Percentiles rank a stretch among this genome's conserved stretches.
Evolutionary conservation across 129 eudicot species (phyloP).

Genomic region (Lactuca saligna): DNA sequence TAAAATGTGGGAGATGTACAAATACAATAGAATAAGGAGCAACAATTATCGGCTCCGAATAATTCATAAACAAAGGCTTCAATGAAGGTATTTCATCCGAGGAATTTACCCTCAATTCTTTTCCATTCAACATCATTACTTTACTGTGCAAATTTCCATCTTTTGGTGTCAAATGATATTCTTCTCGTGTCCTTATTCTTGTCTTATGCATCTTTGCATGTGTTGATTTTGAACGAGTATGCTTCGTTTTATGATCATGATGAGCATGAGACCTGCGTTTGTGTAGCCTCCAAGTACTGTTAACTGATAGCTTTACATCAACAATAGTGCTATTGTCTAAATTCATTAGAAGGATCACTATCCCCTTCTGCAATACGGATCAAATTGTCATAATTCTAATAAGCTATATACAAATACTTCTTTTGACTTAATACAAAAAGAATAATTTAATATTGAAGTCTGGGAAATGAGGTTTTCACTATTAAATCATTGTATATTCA

Average conservation of each 20-base stretch:
- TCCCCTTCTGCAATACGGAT: constrained; percentile 55
- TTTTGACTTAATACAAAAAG: background rate
- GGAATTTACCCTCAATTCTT: constrained; percentile 43
- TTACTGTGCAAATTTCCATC: constrained; percentile 77
- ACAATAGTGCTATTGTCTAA: constrained; percentile 51
- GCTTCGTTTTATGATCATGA: constrained; percentile 34
- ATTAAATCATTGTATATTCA: too few species aligned
- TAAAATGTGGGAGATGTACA: constrained; percentile 53
- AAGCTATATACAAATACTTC: background rate
- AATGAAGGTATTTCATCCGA: constrained; percentile 58
- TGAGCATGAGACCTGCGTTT: constrained; percentile 40
- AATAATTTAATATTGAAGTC: too few species aligned
- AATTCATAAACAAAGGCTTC: constrained; percentile 43
- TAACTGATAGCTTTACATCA: constrained; percentile 38
- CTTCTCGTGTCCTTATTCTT: constrained; percentile 40
- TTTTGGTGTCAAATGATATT: constrained; percentile 80
- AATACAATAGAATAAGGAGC: constrained; percentile 74
- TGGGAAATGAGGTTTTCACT: too few species aligned
- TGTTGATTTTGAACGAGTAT: constrained; percentile 7
- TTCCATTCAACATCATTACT: constrained; percentile 65
- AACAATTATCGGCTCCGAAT: constrained; percentile 55
- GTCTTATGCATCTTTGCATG: constrained; percentile 20
- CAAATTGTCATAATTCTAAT: background rate
- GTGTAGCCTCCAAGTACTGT: constrained; percentile 33
- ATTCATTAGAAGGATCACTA: constrained; percentile 59